Evolutionary conservation across 2,329 filamentous ascomycete species (phyloP).

Genomic region (Diplocarpon rosae): DNA sequence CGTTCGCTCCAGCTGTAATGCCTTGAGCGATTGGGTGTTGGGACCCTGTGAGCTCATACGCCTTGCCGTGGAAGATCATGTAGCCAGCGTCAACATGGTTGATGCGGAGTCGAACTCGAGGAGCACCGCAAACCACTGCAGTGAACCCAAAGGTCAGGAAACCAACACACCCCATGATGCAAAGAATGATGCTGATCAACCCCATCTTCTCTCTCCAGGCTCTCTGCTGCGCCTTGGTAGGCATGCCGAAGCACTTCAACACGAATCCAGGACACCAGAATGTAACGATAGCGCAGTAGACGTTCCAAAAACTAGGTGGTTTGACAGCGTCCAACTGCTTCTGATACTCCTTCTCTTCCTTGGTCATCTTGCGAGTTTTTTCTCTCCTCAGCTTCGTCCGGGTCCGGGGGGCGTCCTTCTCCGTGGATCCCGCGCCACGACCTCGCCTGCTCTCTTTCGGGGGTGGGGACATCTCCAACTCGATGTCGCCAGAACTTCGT

Average conservation of each 20-base stretch:
- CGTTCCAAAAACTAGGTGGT: conserved; percentile 84
- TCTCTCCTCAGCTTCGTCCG: conserved; percentile 28
- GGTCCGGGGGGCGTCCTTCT: conserved; percentile 23
- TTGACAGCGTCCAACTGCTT: conserved; percentile 53
- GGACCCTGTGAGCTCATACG: conserved; percentile 72
- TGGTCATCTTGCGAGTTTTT: conserved; percentile 53
- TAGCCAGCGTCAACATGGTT: conserved; percentile 75
- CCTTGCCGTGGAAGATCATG: conserved; percentile 93
- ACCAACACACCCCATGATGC: conserved; percentile 81
- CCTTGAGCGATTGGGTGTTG: conserved; percentile 71
- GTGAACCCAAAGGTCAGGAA: conserved; percentile 97
- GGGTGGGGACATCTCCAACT: conserved; percentile 22
- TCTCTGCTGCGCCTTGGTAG: conserved; percentile 72
- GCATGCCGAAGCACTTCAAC: conserved; percentile 75
- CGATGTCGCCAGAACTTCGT: conserved; percentile 24
- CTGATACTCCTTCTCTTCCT: conserved; percentile 44
- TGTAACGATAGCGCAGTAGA: conserved; percentile 87
- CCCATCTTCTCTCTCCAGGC: conserved; percentile 99
- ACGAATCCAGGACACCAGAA: conserved; percentile 89
- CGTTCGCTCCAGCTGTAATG: conserved; percentile 62
- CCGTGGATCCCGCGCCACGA: conserved; percentile 21
- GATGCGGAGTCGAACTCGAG: conserved; percentile 59
- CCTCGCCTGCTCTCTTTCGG: conserved; percentile 17
- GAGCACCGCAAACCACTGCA: conserved; percentile 67
- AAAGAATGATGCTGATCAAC: conserved; percentile 81